These are phyloP conservation scores for Candida sanyaensis DNA, from an alignment of 1,139 yeast genomes.

Conservation along the genomic window DNA sequence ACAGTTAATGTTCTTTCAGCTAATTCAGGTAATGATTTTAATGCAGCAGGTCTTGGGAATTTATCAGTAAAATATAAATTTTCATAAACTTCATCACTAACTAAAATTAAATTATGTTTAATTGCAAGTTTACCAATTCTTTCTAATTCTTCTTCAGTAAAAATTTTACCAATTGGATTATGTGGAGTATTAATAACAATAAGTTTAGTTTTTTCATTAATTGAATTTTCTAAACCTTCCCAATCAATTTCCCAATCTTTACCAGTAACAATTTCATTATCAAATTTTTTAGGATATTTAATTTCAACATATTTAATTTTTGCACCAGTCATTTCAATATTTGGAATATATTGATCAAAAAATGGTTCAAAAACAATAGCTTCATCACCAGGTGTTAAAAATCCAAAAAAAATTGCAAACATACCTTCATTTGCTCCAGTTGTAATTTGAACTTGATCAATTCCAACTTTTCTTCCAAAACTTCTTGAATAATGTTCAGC, in stretches of 20 bases:
- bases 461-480: conserved; percentile 59
- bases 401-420: conserved; percentile 80
- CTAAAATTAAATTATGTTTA: conserved; percentile 73
- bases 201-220: conserved; percentile 76
- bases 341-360: conserved; percentile 94
- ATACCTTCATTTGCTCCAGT: conserved; percentile 99
- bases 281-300: conserved; percentile 78
- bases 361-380: conserved; percentile 97
- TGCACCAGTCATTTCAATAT: conserved; percentile 92
- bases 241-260: conserved; percentile 87
- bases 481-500: conserved; percentile 70
- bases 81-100: conserved; percentile 95
- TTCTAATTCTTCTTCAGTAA: conserved; percentile 69
- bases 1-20: conserved; percentile 81
- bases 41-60: conserved; percentile 83
- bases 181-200: conserved; percentile 92
- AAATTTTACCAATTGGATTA: conserved; percentile 93
- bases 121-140: conserved; percentile 81
- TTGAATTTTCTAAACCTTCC: conserved; percentile 68
- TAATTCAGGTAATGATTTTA: conserved; percentile 68
- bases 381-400: conserved; percentile 86
- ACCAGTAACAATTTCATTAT: conserved; percentile 66
- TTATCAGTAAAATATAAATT: conserved; percentile 68
- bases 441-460: conserved; percentile 75
- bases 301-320: conserved; percentile 82